phyloP scores from a whole-genome alignment of 257 asterid species.

The Haberlea rhodopensis region DNA sequence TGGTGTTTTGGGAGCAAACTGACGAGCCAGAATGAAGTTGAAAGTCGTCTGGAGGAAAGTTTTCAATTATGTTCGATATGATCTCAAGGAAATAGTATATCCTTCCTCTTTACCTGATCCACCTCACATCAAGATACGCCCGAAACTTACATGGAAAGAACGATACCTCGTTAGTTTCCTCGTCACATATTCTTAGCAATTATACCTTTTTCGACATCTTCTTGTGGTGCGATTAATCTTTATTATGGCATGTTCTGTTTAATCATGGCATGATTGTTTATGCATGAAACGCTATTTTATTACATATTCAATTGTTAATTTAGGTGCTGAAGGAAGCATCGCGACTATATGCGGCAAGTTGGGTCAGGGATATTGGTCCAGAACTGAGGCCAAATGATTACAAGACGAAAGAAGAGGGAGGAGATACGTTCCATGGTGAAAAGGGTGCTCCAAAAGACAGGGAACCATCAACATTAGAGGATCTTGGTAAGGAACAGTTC shows the following conservation, averaged over 20 bases:
- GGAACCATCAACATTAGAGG: constrained; percentile 85
- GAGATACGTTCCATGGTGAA: constrained; percentile 27
- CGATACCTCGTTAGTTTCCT: constrained; percentile 58
- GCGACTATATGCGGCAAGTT: constrained; percentile 79
- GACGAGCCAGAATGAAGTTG: constrained; percentile 50
- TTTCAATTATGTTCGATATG: constrained; percentile 65
- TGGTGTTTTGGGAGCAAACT: neutral
- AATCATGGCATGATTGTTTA: constrained; percentile 1
- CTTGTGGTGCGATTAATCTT: neutral
- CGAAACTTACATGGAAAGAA: constrained; percentile 65
- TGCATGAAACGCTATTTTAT: constrained; percentile 13
- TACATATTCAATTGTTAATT: constrained; percentile 6
- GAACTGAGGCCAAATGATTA: constrained; percentile 81
- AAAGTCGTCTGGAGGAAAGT: constrained; percentile 61
- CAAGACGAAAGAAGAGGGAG: constrained; percentile 46
- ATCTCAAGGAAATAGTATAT: constrained; percentile 83
- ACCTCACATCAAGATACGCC: constrained; percentile 62
- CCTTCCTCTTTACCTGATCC: constrained; percentile 96
- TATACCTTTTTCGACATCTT: neutral
- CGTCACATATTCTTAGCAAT: neutral
- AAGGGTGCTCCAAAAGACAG: constrained; percentile 33
- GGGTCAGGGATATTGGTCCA: constrained; percentile 95
- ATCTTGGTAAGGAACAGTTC: constrained; percentile 56
- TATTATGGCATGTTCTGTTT: neutral
- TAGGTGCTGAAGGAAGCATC: constrained; percentile 87